Base-by-base conservation (phyloP, 148 eudicot genomes). In the Silene uniflora region DNA sequence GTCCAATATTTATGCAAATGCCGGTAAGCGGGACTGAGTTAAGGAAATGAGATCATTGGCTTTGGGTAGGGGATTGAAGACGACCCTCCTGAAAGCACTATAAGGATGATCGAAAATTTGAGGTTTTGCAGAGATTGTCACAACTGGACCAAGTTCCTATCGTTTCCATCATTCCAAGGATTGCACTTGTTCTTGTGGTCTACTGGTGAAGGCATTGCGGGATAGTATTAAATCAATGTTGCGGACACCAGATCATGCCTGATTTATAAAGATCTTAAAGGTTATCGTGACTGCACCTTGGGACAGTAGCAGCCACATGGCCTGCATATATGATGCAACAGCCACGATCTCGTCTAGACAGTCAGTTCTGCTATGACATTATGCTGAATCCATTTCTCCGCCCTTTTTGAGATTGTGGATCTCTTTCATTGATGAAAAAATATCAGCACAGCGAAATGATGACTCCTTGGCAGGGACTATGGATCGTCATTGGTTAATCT, bases 91-190 rank as follows among this genome's bases (percentile, higher is more conserved):
- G 82, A 85, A 71, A 89, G 78, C 25, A 23, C 84, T n/a, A 74
- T 91, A 59, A 81, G 86, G 72, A 82, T 89, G 19, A 89, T 81
- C 76, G 89, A 91, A 83, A 91, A 89, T 75, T 79, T 91, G 76
- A 83, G 92, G 71, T 91, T 91, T 68, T 90, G 92, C 81, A 92
- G 96, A 32, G 96, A 91, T 78, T 91, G 91, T 76, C 96, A 91
- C 75, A 83, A 49, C 79, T 86, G 81, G 74, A 89, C 96, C 54
- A 91, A 89, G 79, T 76, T 87, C n/a, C 83, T 91, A 46, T 39
- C 91, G 96, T 44, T 91, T 91, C 73, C 96, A 91, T 82, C 91
- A 86, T 79, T 91, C 89, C 67, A 87, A 85, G 83, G 89, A 87
- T 76, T 91, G 96, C 12, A 49, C 23, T 75, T 91, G 93, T 77